Conservation (phyloP, 2,329 filamentous ascomycete genomes). For the Cryphonectria nitschkei region DNA sequence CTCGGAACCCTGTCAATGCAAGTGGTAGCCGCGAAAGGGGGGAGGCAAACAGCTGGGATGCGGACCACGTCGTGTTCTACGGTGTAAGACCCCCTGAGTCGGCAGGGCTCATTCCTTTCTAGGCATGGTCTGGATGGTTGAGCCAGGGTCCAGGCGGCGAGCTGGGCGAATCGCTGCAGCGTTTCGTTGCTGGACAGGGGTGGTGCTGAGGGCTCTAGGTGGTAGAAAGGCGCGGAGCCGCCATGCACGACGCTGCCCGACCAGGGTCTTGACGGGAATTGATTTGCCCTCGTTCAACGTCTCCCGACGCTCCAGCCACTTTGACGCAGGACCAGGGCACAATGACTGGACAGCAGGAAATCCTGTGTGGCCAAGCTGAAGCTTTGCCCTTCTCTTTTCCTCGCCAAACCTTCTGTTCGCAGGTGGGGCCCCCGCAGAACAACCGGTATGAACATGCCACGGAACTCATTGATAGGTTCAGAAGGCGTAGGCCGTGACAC, state of each 20-base stretch:
- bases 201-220: background rate
- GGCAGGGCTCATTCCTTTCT: background rate
- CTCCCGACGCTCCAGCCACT: background rate
- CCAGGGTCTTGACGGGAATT: background rate
- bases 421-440: background rate
- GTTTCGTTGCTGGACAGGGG: conserved; percentile 15
- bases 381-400: background rate
- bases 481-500: background rate
- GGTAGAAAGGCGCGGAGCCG: conserved; percentile 7
- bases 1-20: background rate
- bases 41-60: background rate
- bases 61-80: background rate
- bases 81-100: background rate
- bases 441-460: conserved; percentile 1
- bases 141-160: background rate
- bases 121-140: background rate
- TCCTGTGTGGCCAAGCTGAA: background rate
- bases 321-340: background rate
- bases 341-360: conserved; percentile 1
- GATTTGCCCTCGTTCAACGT: conserved; percentile 13
- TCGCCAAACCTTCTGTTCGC: background rate
- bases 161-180: conserved; percentile 5
- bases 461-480: background rate
- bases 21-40: conserved; percentile 7
- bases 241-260: conserved; percentile 2